Percentiles rank a stretch among this genome's conserved stretches.
phyloP scores from a whole-genome alignment of 441 rosid species.

The Brassica hybrid region DNA sequence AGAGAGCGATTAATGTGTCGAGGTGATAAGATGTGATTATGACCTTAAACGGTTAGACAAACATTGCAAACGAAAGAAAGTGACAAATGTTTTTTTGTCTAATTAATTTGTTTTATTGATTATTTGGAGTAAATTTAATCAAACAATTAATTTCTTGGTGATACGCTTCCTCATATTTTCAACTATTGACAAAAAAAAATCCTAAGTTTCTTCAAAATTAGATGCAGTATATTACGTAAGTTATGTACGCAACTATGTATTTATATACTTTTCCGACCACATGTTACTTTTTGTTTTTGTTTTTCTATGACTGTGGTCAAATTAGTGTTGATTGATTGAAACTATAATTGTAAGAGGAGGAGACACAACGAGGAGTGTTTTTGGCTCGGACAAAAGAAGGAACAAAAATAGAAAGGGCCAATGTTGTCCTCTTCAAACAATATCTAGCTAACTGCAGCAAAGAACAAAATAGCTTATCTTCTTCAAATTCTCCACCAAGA shows the following conservation, averaged over 20 bases:
- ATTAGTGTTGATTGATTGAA: constrained; percentile 36
- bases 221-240: background rate
- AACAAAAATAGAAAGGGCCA: constrained; percentile 46
- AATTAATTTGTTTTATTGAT: constrained; percentile 21
- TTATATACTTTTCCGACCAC: background rate
- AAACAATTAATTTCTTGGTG: background rate
- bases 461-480: constrained; percentile 36
- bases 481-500: constrained; percentile 19
- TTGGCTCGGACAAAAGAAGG: constrained; percentile 37
- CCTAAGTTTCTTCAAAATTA: background rate
- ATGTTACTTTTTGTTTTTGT: background rate
- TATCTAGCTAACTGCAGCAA: constrained; percentile 34
- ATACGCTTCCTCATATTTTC: background rate
- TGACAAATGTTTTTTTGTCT: constrained; percentile 5
- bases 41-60: constrained; percentile 17
- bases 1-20: background rate
- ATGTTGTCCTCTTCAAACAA: constrained; percentile 43
- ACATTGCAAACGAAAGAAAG: constrained; percentile 25
- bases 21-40: constrained; percentile 8
- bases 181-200: background rate
- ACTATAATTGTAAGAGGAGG: constrained; percentile 29
- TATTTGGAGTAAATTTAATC: constrained; percentile 14
- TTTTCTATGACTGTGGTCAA: constrained; percentile 22
- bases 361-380: constrained; percentile 40
- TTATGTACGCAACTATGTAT: background rate